Evolutionary conservation across 306 rosid species (phyloP).

Genomic region (Lagenaria siceraria): DNA sequence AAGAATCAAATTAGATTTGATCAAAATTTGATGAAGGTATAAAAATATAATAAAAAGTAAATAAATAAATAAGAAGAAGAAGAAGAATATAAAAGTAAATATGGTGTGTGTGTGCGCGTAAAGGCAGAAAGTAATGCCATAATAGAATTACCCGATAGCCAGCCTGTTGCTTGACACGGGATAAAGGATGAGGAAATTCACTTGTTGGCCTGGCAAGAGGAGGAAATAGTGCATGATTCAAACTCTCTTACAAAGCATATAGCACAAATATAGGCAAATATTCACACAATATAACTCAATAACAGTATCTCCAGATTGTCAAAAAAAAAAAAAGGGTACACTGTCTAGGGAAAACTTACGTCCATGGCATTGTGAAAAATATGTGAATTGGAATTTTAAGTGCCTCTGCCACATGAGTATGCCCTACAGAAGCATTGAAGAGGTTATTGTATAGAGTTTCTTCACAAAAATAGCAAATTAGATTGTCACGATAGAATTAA

Average conservation of each 20-base stretch:
- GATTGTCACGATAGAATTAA: background rate
- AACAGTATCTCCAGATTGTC: slow-evolving; percentile 6
- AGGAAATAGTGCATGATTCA: slow-evolving; percentile 10
- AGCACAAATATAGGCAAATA: slow-evolving; percentile 11
- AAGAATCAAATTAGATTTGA: slow-evolving; percentile 4
- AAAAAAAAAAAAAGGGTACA: background rate
- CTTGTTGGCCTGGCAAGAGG: slow-evolving; percentile 71
- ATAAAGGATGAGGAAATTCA: slow-evolving; percentile 96
- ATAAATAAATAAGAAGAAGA: background rate
- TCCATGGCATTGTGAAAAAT: slow-evolving; percentile 99
- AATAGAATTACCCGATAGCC: slow-evolving; percentile 67
- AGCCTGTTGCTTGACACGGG: slow-evolving; percentile 92
- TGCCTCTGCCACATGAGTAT: slow-evolving; percentile 96
- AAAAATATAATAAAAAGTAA: background rate
- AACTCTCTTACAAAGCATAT: slow-evolving; percentile 1
- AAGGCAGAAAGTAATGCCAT: slow-evolving; percentile 4
- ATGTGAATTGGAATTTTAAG: slow-evolving; percentile 84
- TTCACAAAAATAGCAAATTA: background rate
- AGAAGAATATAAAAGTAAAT: background rate
- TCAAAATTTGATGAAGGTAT: slow-evolving; percentile 9
- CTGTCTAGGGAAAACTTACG: slow-evolving; percentile 78
- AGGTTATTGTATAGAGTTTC: background rate
- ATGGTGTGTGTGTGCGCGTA: background rate
- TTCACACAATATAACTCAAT: slow-evolving; percentile 3
- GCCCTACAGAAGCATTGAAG: slow-evolving; percentile 44